Conservation (phyloP, 2,329 filamentous ascomycete genomes). For the Leptographium lundbergii region DNA sequence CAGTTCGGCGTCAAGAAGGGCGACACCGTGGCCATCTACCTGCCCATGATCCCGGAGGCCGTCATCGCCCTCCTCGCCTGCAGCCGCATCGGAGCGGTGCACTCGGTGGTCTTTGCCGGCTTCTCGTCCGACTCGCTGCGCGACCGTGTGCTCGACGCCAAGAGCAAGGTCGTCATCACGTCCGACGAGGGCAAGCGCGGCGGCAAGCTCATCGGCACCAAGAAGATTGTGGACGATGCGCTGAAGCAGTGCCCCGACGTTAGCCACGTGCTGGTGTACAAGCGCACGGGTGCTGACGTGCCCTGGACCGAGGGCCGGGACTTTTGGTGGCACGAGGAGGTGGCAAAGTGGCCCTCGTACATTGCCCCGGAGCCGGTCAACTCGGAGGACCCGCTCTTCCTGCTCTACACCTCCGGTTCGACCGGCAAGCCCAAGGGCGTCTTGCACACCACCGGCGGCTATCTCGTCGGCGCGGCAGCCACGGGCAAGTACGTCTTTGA, state of each 20-base stretch:
- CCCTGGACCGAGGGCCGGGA: conserved; percentile 85
- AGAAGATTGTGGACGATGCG: conserved; percentile 98
- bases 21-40: conserved; percentile 91
- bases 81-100: conserved; percentile 82
- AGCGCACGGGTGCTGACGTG: conserved; percentile 86
- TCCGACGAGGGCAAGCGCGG: conserved; percentile 96
- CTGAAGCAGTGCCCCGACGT: conserved; percentile 92
- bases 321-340: conserved; percentile 97
- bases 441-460: conserved; percentile 93
- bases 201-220: conserved; percentile 92
- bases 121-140: conserved; percentile 95
- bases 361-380: conserved; percentile 78
- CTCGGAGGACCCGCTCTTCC: conserved; percentile 91
- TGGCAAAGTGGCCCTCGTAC: conserved; percentile 92
- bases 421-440: conserved; percentile 99
- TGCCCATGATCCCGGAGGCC: conserved; percentile 98
- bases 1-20: conserved; percentile 95
- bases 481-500: conserved; percentile 99
- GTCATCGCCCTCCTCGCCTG: conserved; percentile 84
- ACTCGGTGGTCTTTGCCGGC: conserved; percentile 95
- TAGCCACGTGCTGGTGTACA: conserved; percentile 75
- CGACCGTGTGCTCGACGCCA: conserved; percentile 83
- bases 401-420: conserved; percentile 95
- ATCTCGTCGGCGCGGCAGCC: conserved; percentile 81
- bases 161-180: conserved; percentile 90